Percentiles rank a stretch among this genome's conserved stretches.
phyloP scores from a whole-genome alignment of 306 rosid species.

The Oemleria cerasiformis region DNA sequence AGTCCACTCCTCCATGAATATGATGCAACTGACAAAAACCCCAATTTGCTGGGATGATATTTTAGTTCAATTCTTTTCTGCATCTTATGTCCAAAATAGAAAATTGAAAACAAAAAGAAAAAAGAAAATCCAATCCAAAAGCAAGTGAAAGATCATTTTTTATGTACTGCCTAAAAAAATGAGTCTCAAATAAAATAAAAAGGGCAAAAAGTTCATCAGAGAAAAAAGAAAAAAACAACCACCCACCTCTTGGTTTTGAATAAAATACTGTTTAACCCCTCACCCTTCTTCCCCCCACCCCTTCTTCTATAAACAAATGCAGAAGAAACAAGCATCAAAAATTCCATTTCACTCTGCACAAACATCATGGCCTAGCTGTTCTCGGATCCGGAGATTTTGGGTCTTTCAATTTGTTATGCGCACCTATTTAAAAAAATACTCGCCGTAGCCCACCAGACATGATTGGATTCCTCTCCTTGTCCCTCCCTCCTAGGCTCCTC shows the following conservation, averaged over 20 bases:
- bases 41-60: background rate
- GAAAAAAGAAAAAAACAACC: constrained; percentile 12
- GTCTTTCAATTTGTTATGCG: constrained; percentile 34
- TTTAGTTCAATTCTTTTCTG: background rate
- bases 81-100: background rate
- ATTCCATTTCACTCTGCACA: constrained; percentile 56
- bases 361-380: constrained; percentile 92
- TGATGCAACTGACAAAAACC: constrained; percentile 35
- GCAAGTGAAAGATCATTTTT: constrained; percentile 40
- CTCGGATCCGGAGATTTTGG: constrained; percentile 96
- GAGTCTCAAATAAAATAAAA: background rate
- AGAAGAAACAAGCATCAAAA: constrained; percentile 48
- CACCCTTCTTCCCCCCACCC: constrained; percentile 34
- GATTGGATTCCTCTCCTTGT: constrained; percentile 73
- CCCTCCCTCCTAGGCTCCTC: constrained; percentile 79
- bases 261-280: constrained; percentile 9
- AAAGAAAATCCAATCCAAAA: constrained; percentile 18
- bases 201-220: constrained; percentile 1
- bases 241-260: constrained; percentile 10
- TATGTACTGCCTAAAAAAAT: constrained; percentile 6
- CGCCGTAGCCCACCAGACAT: constrained; percentile 72
- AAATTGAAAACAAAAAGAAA: background rate
- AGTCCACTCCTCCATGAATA: constrained; percentile 43
- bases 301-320: constrained; percentile 49
- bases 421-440: constrained; percentile 14